Percentiles rank a stretch among this genome's conserved stretches.
These are phyloP conservation scores for Incumbomyces lentus DNA, from an alignment of 2,329 filamentous ascomycete species.

Conservation along the genomic window DNA sequence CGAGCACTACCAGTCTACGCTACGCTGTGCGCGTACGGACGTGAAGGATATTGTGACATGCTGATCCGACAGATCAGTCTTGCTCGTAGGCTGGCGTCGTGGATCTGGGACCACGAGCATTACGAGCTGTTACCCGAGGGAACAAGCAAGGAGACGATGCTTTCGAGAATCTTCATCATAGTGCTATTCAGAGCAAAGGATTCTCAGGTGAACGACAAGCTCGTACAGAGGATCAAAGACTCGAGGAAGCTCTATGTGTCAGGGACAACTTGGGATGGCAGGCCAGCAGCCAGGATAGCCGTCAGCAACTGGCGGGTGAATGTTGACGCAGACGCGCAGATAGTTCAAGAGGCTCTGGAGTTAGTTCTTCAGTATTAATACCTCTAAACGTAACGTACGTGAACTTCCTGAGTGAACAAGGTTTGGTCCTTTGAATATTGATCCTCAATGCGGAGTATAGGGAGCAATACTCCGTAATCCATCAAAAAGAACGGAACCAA, in stretches of 20 bases:
- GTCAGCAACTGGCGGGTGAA: slow-evolving; percentile 77
- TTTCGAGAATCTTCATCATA: slow-evolving; percentile 54
- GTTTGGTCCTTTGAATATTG: too few species aligned
- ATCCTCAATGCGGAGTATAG: too few species aligned
- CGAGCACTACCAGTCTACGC: slow-evolving; percentile 83
- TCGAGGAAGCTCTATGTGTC: slow-evolving; percentile 70
- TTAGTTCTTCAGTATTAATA: slow-evolving; percentile 25
- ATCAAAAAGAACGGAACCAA: too few species aligned
- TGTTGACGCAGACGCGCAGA: slow-evolving; percentile 52
- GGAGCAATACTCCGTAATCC: too few species aligned
- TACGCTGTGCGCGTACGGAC: slow-evolving; percentile 64
- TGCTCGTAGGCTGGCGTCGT: slow-evolving; percentile 55
- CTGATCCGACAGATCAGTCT: slow-evolving; percentile 62
- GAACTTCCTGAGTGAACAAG: too few species aligned
- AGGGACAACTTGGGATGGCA: slow-evolving; percentile 66
- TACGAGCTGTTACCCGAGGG: slow-evolving; percentile 56
- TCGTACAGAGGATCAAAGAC: slow-evolving; percentile 65
- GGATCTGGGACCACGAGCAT: slow-evolving; percentile 48
- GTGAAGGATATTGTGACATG: slow-evolving; percentile 56
- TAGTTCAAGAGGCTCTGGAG: slow-evolving; percentile 56
- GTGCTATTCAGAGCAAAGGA: slow-evolving; percentile 70
- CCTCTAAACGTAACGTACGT: too few species aligned
- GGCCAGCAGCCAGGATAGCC: slow-evolving; percentile 68
- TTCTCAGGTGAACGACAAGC: slow-evolving; percentile 48
- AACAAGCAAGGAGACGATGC: slow-evolving; percentile 28